phyloP scores from a whole-genome alignment of 108 stramenopile species.

The Epithemia pelagica region DNA sequence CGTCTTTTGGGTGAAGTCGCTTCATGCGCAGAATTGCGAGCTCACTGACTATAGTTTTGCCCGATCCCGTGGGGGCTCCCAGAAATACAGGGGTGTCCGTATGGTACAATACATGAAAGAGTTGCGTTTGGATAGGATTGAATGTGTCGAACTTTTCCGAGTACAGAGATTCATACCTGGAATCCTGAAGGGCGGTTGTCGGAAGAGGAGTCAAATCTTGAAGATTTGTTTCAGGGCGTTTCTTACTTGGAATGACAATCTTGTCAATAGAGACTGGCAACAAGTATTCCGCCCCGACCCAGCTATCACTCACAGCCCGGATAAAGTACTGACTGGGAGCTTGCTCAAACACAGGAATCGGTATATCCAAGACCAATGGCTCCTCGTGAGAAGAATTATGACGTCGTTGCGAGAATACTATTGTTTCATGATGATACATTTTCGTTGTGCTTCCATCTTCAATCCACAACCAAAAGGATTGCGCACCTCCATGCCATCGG shows the following conservation, averaged over 20 bases:
- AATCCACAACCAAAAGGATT: slow-evolving; percentile 95
- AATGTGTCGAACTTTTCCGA: slow-evolving; percentile 79
- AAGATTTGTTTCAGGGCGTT: slow-evolving; percentile 77
- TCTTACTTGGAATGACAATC: slow-evolving; percentile 67
- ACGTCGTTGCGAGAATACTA: slow-evolving; percentile 49
- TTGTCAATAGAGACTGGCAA: slow-evolving; percentile 81
- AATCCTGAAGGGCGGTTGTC: slow-evolving; percentile 73
- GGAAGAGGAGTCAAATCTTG: slow-evolving; percentile 91
- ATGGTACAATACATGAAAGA: slow-evolving; percentile 85
- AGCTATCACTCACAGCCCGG: slow-evolving; percentile 81
- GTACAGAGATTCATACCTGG: slow-evolving; percentile 83
- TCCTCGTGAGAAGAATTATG: slow-evolving; percentile 45
- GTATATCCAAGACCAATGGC: slow-evolving; percentile 66
- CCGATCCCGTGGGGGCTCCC: slow-evolving; percentile 96
- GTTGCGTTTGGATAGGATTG: slow-evolving; percentile 94
- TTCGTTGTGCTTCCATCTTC: slow-evolving; percentile 87
- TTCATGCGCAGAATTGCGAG: slow-evolving; percentile 81
- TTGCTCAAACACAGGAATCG: slow-evolving; percentile 88
- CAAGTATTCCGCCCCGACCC: slow-evolving; percentile 89
- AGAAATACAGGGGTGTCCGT: slow-evolving; percentile 90
- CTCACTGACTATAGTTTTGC: slow-evolving; percentile 89
- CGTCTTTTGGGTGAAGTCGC: slow-evolving; percentile 43
- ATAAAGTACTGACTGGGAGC: slow-evolving; percentile 89
- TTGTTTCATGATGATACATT: slow-evolving; percentile 78
- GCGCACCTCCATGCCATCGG: slow-evolving; percentile 76